Evolutionary conservation across 2,329 filamentous ascomycete species (phyloP), one percentile per base, ranked within the genome.

Genomic region (Plectosphaerella sp.): DNA sequence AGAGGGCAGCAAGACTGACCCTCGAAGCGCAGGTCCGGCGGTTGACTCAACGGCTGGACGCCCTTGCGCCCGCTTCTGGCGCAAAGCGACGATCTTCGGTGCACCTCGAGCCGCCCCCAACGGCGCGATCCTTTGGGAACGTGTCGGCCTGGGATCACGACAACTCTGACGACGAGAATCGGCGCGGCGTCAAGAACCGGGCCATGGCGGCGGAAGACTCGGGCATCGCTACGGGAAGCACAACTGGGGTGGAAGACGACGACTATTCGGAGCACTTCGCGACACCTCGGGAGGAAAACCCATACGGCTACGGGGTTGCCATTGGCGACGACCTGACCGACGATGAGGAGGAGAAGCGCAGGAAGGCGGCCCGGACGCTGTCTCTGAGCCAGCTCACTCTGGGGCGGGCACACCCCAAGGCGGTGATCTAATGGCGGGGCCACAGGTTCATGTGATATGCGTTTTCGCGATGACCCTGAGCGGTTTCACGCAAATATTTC

Each of bases 351-450:
- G 60, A 66, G 18, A 67, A 65, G 45, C 66, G 69, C 48, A 78
- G 79, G 56, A 81, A 72, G 62, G 82, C 84, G 1, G 82, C 81
- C 20, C 79, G 81, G 57, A 86, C 83, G 43, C 74, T 90, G 61
- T 88, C 81, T 25, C 72, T 87, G 11, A 82, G 81, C 54, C 80
- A 83, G 61, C 65, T 86, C 59, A 85, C 82, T 1, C 68, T 79
- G 58, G 70, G 68, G 42, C 72, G 69, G 58, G 22, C 39, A 35
- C 39, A 49, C 16, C 47, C 47, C 6, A 48, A 48, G 47, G 47
- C 47, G 7, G 47, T 48, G 18, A 48, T 48, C n/a, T 48, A 16
- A 48, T 14, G 12, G 47, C 14, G 45, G 16, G 24, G n/a, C 24
- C 18, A n/a, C 9, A 16, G 22, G 22, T 22, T 5, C 24, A 47